These are phyloP conservation scores for Actinomucor elegans DNA, from an alignment of 371 early-diverging fungal genomes.

Conservation along the genomic window DNA sequence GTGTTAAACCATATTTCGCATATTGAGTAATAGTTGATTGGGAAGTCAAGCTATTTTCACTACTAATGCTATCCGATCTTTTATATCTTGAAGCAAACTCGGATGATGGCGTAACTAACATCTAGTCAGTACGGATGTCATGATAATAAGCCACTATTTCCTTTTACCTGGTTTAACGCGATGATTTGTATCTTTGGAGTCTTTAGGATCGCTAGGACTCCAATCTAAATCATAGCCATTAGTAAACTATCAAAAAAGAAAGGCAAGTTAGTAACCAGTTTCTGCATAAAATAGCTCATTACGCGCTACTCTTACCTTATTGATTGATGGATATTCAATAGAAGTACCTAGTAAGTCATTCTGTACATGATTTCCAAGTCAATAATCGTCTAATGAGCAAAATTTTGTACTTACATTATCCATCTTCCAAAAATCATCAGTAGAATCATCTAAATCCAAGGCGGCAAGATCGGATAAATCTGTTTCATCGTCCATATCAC, in stretches of 20 bases:
- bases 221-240: conserved; percentile 17
- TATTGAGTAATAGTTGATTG: conserved; percentile 45
- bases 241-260: background rate
- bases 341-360: background rate
- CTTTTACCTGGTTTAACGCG: conserved; percentile 9
- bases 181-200: too few species aligned
- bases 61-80: conserved; percentile 44
- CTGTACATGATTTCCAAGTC: background rate
- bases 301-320: too few species aligned
- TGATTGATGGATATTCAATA: too few species aligned
- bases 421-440: conserved; percentile 34
- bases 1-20: conserved; percentile 36
- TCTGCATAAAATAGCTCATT: too few species aligned
- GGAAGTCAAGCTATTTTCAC: conserved; percentile 45
- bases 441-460: conserved; percentile 31
- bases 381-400: too few species aligned
- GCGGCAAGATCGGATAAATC: conserved; percentile 26
- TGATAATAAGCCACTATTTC: background rate
- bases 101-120: background rate
- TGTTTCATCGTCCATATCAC: conserved; percentile 33
- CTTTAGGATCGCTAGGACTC: conserved; percentile 13
- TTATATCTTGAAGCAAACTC: conserved; percentile 1
- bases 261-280: background rate
- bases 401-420: conserved; percentile 6
- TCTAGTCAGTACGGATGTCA: too few species aligned